phyloP scores from a whole-genome alignment of 768 basidiomycete species.

The Tremella fuciformis region DNA sequence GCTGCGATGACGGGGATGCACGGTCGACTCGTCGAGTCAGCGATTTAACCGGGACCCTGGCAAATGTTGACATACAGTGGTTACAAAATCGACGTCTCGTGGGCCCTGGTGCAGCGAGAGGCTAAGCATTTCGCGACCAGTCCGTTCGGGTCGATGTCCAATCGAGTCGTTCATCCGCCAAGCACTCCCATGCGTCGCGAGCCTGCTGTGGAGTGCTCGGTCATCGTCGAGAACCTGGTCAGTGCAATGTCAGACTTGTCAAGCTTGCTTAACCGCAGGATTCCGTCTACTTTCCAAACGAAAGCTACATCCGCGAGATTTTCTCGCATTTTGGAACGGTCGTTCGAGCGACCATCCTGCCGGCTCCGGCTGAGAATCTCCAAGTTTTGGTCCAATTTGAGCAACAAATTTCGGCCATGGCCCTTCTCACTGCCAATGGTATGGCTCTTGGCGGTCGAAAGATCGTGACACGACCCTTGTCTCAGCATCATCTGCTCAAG shows the following conservation, averaged over 20 bases:
- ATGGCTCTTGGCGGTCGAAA: constrained; percentile 24
- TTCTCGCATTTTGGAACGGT: constrained; percentile 37
- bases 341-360: constrained; percentile 23
- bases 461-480: constrained; percentile 18
- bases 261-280: constrained; percentile 27
- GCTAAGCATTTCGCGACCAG: constrained; percentile 22
- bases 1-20: constrained; percentile 40
- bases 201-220: constrained; percentile 18
- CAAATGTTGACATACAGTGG: constrained; percentile 22
- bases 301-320: constrained; percentile 25
- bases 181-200: constrained; percentile 20
- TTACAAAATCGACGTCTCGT: constrained; percentile 38
- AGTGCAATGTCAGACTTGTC: constrained; percentile 3
- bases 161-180: constrained; percentile 40
- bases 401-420: constrained; percentile 25
- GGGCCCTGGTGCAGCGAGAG: constrained; percentile 41
- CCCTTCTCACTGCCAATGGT: constrained; percentile 30
- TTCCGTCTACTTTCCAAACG: constrained; percentile 25
- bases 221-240: constrained; percentile 40
- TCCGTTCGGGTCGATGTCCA: constrained; percentile 19
- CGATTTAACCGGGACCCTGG: not conserved
- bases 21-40: constrained; percentile 35
- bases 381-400: constrained; percentile 37
- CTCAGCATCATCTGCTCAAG: not conserved
- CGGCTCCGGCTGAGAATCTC: not conserved